Percentiles rank a stretch among this genome's conserved stretches.
phyloP scores from a whole-genome alignment of 164 flowering plant genomes.

The Nelumbo lutea region DNA sequence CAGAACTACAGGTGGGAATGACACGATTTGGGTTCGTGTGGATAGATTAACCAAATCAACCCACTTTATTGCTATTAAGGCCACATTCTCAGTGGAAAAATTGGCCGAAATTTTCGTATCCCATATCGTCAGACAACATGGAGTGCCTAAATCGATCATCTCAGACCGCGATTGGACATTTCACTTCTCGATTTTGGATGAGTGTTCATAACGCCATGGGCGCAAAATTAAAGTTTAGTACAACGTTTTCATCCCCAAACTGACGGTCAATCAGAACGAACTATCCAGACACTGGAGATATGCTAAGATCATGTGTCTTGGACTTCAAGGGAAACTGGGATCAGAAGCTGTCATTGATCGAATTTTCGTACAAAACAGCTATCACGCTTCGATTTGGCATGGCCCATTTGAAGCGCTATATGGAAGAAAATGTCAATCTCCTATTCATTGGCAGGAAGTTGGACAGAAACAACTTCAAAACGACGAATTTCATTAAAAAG shows the following conservation, averaged over 20 bases:
- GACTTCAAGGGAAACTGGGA: not conserved
- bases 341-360: not conserved
- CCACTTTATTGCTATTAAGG: not conserved
- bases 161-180: constrained; percentile 2
- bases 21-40: not conserved
- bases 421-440: not conserved
- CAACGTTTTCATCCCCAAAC: constrained; percentile 7
- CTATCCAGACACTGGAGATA: constrained; percentile 4
- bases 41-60: constrained; percentile 1
- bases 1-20: not conserved
- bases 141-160: not conserved
- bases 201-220: constrained; percentile 1
- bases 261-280: not conserved
- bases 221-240: not conserved
- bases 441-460: too few relatives aligned
- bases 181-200: not conserved
- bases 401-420: not conserved
- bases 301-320: not conserved
- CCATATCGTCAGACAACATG: not conserved
- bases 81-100: not conserved
- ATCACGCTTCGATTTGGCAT: not conserved
- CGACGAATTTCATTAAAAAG: too few relatives aligned
- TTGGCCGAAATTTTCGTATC: not conserved
- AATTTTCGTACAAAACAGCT: constrained; percentile 7
- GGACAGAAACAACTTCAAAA: too few relatives aligned